Evolutionary conservation across 768 basidiomycete species (phyloP).

Genomic region (Mycena pura): DNA sequence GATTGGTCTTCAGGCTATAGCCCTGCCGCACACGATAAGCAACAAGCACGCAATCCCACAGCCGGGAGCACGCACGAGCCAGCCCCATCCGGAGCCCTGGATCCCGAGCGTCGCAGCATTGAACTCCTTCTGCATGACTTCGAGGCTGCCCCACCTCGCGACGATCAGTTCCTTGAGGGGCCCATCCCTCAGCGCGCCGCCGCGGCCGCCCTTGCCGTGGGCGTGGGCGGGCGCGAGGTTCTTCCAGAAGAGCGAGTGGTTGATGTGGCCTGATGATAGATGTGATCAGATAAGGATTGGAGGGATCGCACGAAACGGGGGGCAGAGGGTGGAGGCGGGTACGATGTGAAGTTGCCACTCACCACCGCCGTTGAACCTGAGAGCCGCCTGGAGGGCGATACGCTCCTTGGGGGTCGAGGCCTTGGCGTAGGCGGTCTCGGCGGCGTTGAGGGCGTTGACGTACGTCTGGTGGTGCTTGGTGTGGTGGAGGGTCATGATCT

Average conservation of each 20-base stretch:
- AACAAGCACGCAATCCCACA: background rate
- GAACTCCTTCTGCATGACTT: conserved; percentile 78
- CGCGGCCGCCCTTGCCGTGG: conserved; percentile 54
- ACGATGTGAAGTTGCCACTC: no score
- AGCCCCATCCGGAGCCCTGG: conserved; percentile 96
- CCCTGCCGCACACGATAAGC: conserved; percentile 53
- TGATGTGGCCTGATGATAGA: conserved; percentile 75
- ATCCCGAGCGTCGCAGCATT: conserved; percentile 86
- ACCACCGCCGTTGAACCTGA: conserved; percentile 98
- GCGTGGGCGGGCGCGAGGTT: conserved; percentile 78
- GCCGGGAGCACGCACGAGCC: conserved; percentile 71
- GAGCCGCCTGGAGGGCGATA: conserved; percentile 87
- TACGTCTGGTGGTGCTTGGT: conserved; percentile 96
- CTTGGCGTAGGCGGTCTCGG: conserved; percentile 77
- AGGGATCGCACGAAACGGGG: background rate
- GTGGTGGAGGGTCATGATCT: conserved; percentile 97
- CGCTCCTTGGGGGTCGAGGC: conserved; percentile 74
- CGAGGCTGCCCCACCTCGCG: conserved; percentile 70
- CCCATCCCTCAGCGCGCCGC: conserved; percentile 66
- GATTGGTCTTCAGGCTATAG: conserved; percentile 65
- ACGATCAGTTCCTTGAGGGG: conserved; percentile 71
- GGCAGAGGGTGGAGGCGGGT: no score
- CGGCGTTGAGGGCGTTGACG: conserved; percentile 90
- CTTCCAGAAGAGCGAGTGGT: conserved; percentile 96
- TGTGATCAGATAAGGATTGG: conserved; percentile 24